Base-by-base conservation (phyloP, 1,284 basidiomycete species). In the Vanrija pseudolonga region DNA sequence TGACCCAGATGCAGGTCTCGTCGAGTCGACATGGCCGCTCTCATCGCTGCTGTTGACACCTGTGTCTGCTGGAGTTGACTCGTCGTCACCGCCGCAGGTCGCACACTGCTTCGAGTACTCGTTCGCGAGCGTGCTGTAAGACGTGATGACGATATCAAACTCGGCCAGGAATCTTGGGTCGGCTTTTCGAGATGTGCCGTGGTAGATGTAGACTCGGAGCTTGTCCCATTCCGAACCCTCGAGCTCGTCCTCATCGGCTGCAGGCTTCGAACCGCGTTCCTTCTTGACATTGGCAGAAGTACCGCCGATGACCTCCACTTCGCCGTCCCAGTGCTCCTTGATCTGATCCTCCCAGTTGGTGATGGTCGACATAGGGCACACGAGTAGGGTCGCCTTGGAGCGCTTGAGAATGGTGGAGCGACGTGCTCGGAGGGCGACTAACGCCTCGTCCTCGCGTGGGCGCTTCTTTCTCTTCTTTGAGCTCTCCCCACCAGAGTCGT, bases 261-360 rank as follows among this genome's bases (percentile, higher is more conserved):
- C 59, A 45, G 2, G 26, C 45, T 65, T 62, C 53, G 63, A 67
- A 15, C 58, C 61, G 44, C 57, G 65, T 55, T 61, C 64, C 50
- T 56, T 50, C 41, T 53, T 60, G 48, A 18, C n/a, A 6, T 18
- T 26, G 28, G 18, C 50, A 23, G 52, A 19, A n/a, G 47, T 47
- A 17, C 90, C 90, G n/a, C 90, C 90, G 47, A 87, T 79, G 43
- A 94, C 85, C 28, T 81, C 80, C 7, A 94, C 89, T 53, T 86
- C 83, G 14, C 90, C 90, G 56, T 83, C 83, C 90, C 90, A 92
- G 76, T 99, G 96, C 71, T 98, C 94, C 56, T 86, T 84, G 71
- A 98, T 89, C 74, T 99, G 96, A 61, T 96, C 91, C 76, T 98
- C 95, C 96, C 96, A 99, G 69, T 98, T 98, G 45, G 90, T 86